Evolutionary conservation across 2,329 filamentous ascomycete genomes (phyloP), one percentile per base, ranked within the genome.

Genomic region (Fusarium pilosicola): DNA sequence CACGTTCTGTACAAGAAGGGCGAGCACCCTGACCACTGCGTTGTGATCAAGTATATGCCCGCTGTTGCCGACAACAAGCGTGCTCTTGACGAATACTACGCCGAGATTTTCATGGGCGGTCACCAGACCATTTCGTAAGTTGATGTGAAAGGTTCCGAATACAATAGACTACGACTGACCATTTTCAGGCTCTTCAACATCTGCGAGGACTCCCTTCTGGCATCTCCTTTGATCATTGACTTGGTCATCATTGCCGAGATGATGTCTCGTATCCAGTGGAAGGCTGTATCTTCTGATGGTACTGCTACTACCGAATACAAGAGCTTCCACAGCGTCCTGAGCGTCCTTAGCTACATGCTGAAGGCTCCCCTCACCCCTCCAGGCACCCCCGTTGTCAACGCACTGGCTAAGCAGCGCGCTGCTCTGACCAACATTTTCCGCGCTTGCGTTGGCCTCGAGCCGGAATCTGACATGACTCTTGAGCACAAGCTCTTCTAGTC

Each of bases 21-120:
- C 77, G 96, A 99, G 86, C 95, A 98, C 84, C 96, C 96, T 5
- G 95, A 99, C 83, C 96, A 99, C 87, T 97, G 94, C 68, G 96
- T 99, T 68, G 96, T 99, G 78, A 99, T 99, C 91, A 99, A 99
- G 90, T 99, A 99, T 88, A 97, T 99, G 95, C 96, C 96, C 41
- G 94, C 95, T 73, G 96, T 99, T 55, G 96, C 96, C 72, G 96
- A 99, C 86, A 97, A 98, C 90, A 99, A 99, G 91, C 95, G 96
- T 81, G 96, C 96, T 62, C 89, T 99, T 62, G 96, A 99, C 80
- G 96, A 99, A 88, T 99, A 99, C 90, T 98, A 98, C 78, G 96
- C 95, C 63, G 96, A 99, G 88, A 98, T 99, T 85, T 99, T 99
- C 90, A 90, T 98, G 85, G 96, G 96, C 76, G 96, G 96, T 46